Evolutionary conservation across 441 rosid genomes (phyloP).

Genomic region (Croton setiger): DNA sequence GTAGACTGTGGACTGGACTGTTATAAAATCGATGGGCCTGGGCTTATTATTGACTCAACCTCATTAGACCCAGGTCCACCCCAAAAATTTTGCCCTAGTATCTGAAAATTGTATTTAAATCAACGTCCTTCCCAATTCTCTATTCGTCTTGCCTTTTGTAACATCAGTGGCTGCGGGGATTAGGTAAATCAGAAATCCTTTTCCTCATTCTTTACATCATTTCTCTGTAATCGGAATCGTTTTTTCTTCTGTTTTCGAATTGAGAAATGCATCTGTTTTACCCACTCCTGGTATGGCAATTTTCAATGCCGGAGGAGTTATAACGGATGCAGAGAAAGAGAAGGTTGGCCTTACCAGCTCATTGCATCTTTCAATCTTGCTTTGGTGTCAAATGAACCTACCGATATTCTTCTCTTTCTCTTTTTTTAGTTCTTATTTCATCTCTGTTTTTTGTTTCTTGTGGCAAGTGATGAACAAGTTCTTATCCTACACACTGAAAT

Average conservation of each 20-base stretch:
- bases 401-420: slow-evolving; percentile 29
- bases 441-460: not conserved
- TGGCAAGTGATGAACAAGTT: slow-evolving; percentile 37
- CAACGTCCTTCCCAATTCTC: not conserved
- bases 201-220: not conserved
- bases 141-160: not conserved
- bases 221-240: not conserved
- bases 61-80: not conserved
- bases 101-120: not conserved
- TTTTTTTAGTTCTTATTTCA: not conserved
- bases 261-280: slow-evolving; percentile 39
- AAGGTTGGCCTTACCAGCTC: slow-evolving; percentile 61
- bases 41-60: too few species aligned
- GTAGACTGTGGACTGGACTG: too few species aligned
- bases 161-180: not conserved
- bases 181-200: not conserved
- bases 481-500: slow-evolving; percentile 43
- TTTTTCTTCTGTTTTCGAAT: not conserved
- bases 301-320: slow-evolving; percentile 37
- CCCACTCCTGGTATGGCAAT: slow-evolving; percentile 33
- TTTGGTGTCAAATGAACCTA: slow-evolving; percentile 55
- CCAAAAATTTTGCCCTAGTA: not conserved
- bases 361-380: slow-evolving; percentile 38
- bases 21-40: too few species aligned
- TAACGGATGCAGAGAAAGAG: slow-evolving; percentile 41